Conservation (phyloP, 257 asterid genomes). For the Misopates orontium region DNA sequence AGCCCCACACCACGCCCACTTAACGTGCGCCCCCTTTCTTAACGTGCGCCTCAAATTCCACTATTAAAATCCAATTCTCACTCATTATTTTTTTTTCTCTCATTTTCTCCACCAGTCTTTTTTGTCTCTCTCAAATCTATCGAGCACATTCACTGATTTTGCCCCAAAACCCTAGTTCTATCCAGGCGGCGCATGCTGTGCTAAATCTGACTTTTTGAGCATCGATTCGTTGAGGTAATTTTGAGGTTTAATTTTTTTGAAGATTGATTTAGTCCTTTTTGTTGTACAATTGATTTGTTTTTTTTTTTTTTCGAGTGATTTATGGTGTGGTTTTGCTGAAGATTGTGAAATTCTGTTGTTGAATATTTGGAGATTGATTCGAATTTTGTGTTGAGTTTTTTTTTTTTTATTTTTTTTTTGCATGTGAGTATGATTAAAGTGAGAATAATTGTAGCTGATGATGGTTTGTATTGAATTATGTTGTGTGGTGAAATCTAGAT, state of each 20-base stretch:
- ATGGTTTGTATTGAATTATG: no score
- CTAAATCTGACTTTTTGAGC: background rate
- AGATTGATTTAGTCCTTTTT: background rate
- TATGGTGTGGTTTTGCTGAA: background rate
- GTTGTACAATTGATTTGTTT: background rate
- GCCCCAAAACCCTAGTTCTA: constrained; percentile 39
- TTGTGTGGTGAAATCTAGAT: no score
- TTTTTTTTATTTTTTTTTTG: no score
- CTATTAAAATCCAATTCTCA: constrained; percentile 23
- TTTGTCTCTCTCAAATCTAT: constrained; percentile 13
- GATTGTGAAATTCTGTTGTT: background rate
- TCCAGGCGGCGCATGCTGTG: constrained; percentile 30
- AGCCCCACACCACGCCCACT: constrained; percentile 4
- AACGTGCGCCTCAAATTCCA: constrained; percentile 37
- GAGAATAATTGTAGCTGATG: no score
- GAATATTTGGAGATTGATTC: no score
- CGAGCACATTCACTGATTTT: constrained; percentile 28
- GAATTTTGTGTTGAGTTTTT: no score
- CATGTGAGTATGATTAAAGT: no score
- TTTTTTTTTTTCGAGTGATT: background rate
- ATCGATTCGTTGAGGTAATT: constrained; percentile 25
- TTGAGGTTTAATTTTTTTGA: constrained; percentile 18
- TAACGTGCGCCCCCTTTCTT: constrained; percentile 36
- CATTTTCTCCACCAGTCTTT: constrained; percentile 30
- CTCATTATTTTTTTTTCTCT: constrained; percentile 2